phyloP scores from a whole-genome alignment of 306 rosid genomes.

The Vigna radiata region DNA sequence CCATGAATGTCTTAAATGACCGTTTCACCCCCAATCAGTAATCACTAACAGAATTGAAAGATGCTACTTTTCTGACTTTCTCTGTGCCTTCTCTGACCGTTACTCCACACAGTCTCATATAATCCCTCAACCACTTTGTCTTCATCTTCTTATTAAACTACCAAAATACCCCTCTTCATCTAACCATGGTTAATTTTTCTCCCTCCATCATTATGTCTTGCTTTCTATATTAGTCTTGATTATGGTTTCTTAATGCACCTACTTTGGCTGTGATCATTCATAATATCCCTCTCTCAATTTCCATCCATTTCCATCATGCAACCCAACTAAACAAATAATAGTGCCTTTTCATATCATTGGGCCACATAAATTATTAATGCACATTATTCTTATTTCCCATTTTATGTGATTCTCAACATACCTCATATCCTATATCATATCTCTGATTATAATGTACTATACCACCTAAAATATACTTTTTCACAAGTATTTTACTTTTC shows the following conservation, averaged over 20 bases:
- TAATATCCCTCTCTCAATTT: conserved; percentile 42
- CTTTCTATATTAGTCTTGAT: conserved; percentile 43
- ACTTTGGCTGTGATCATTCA: conserved; percentile 48
- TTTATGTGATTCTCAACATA: background rate
- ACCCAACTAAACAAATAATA: conserved; percentile 32
- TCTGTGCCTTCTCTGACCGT: conserved; percentile 48
- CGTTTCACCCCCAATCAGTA: conserved; percentile 37
- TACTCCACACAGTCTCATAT: background rate
- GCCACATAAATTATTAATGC: conserved; percentile 38
- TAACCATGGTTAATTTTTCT: conserved; percentile 42
- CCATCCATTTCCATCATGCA: conserved; percentile 44
- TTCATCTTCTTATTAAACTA: background rate
- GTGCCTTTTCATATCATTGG: conserved; percentile 27
- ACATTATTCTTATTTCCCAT: conserved; percentile 12
- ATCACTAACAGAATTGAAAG: conserved; percentile 38
- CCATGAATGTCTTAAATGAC: conserved; percentile 40
- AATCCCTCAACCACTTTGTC: background rate
- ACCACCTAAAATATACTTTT: background rate
- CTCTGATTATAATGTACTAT: too few species aligned
- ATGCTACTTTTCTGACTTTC: conserved; percentile 31
- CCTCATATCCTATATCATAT: too few species aligned
- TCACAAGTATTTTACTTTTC: background rate
- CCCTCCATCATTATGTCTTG: conserved; percentile 35
- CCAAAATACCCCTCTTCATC: conserved; percentile 43
- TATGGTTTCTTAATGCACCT: conserved; percentile 48